Evolutionary conservation across 441 rosid species (phyloP).

Genomic region (Corymbia citriodora): DNA sequence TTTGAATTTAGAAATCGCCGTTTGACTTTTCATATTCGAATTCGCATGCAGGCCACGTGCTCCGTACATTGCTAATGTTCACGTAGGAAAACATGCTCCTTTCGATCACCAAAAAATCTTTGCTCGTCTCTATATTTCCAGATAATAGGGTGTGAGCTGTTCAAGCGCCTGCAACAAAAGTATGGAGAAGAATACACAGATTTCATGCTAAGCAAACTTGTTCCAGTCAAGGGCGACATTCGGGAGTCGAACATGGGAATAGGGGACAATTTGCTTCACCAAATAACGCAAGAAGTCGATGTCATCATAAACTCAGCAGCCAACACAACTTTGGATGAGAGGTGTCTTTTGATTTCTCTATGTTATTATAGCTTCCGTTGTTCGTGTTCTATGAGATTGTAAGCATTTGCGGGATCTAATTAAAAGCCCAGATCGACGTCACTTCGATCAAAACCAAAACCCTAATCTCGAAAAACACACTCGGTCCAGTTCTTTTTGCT

Average conservation of each 20-base stretch:
- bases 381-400: not conserved
- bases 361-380: not conserved
- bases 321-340: conserved; percentile 21
- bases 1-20: not conserved
- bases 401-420: no score
- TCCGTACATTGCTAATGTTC: not conserved
- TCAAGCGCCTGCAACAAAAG: conserved; percentile 3
- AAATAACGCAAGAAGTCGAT: conserved; percentile 9
- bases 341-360: not conserved
- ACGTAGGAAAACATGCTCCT: not conserved
- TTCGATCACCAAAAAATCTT: not conserved
- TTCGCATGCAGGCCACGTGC: not conserved
- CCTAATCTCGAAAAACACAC: not conserved
- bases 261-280: not conserved
- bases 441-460: not conserved
- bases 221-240: conserved; percentile 23
- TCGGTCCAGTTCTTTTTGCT: not conserved
- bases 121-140: not conserved
- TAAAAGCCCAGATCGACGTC: not conserved
- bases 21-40: not conserved
- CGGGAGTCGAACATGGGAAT: conserved; percentile 13
- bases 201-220: conserved; percentile 21
- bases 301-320: conserved; percentile 23
- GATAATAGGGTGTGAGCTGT: conserved; percentile 23
- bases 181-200: conserved; percentile 10